Conservation (phyloP, 805 yeast species). For the Wickerhamomyces strasburgensis region DNA sequence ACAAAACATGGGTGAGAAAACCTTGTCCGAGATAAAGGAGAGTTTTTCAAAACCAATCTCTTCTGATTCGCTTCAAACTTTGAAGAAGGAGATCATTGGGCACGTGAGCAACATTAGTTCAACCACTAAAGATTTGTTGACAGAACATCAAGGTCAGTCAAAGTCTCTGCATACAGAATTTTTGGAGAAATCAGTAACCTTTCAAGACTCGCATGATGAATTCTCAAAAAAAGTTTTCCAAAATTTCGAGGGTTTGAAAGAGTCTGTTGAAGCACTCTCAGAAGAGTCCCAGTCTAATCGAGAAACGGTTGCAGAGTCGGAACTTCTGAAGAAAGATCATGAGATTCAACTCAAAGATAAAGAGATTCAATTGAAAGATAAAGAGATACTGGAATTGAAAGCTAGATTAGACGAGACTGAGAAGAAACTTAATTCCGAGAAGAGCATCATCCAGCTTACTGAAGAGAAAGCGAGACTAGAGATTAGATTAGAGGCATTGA, state of each 20-base stretch:
- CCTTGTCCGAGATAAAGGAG: too few species aligned
- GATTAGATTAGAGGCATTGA: conserved; percentile 19
- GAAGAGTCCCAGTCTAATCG: background rate
- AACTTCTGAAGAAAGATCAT: too few species aligned
- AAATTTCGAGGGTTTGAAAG: background rate
- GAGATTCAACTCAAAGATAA: conserved; percentile 15
- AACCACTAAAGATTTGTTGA: too few species aligned
- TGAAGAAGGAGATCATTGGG: too few species aligned
- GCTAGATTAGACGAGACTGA: conserved; percentile 7
- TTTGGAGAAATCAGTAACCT: background rate
- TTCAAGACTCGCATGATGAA: background rate
- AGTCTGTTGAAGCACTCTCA: background rate
- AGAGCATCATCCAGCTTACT: conserved; percentile 14
- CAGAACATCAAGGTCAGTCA: background rate
- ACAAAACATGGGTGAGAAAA: too few species aligned
- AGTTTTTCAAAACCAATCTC: too few species aligned
- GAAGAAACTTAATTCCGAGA: background rate
- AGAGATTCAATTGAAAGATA: conserved; percentile 14
- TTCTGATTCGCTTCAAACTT: too few species aligned
- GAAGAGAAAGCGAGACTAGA: conserved; percentile 18
- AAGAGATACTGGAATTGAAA: conserved; percentile 15
- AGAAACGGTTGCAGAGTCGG: background rate
- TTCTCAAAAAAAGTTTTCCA: background rate
- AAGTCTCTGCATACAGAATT: background rate
- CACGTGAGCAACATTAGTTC: too few species aligned